Evolutionary conservation across 1,139 yeast genomes (phyloP), one percentile per base, ranked within the genome.

Genomic region (Taphrina confusa): DNA sequence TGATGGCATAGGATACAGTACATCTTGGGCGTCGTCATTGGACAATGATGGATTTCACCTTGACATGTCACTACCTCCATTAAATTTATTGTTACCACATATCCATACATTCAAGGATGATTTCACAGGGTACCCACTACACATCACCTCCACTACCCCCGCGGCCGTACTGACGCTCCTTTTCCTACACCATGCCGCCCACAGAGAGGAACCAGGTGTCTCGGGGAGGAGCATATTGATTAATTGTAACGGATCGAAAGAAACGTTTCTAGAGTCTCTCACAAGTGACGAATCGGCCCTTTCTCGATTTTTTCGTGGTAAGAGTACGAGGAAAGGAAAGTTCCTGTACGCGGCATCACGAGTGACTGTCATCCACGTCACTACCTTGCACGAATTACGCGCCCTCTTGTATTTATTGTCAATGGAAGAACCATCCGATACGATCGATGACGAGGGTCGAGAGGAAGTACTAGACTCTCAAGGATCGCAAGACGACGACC

Each of bases 51-150:
- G n/a, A n/a, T n/a, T n/a, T n/a, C n/a, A n/a, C 8, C 42, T 22
- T 37, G 42, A 31, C 42, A 54, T 54, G 58, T 54, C 58, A 11
- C 18, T 42, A 22, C 58, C 58, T 11, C 58, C 58, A 27, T 28
- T 54, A 9, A 45, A 46, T 12, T 20, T 54, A 12, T 18, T 54
- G 16, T 45, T 54, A 6, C 58, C 58, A 44, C 58, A 54, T 5
- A 9, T 34, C 22, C 25, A 14, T 27, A 45, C 51, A 12, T 44
- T 33, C 27, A 42, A 9, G 23, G 58, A 54, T 12, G 23, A n/a
- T 12, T 20, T 44, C 16, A 45, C 58, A 1, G 25, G 27, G 8
- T 33, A 16, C 18, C 42, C 49, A 25, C 44, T 54, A 3, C 52
- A 47, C 51, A 46, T 54, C 18, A 34, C 39, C 8, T 54, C 58